phyloP scores from a whole-genome alignment of 768 basidiomycete genomes.

The Pholiota conissans region DNA sequence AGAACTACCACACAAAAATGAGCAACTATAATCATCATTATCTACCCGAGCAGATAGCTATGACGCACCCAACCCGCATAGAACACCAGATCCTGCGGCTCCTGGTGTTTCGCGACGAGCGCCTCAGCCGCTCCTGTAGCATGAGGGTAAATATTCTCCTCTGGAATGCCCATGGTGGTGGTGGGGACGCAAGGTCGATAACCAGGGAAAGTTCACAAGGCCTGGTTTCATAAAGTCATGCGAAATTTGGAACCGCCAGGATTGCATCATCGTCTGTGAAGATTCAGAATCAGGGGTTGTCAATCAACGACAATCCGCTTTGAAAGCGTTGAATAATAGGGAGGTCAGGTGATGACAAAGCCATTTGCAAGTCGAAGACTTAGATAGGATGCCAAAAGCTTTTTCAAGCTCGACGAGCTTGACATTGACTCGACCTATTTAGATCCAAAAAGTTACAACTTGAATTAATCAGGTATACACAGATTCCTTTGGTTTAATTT shows the following conservation, averaged over 20 bases:
- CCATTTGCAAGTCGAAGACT: too few relatives aligned
- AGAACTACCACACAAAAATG: slow-evolving; percentile 43
- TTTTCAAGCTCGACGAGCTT: background rate
- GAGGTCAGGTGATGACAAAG: background rate
- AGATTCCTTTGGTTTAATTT: slow-evolving; percentile 5
- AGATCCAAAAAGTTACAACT: background rate
- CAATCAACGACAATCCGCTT: too few relatives aligned
- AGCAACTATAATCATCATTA: background rate
- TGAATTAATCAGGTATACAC: background rate
- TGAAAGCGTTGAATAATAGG: background rate
- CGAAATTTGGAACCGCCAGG: background rate
- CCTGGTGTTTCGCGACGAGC: slow-evolving; percentile 52
- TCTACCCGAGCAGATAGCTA: background rate
- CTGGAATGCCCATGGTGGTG: slow-evolving; percentile 39
- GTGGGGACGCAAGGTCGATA: background rate
- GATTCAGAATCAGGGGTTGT: background rate
- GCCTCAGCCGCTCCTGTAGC: slow-evolving; percentile 57
- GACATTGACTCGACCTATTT: background rate
- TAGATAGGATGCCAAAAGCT: too few relatives aligned
- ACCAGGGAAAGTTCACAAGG: background rate
- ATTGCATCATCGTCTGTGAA: slow-evolving; percentile 1
- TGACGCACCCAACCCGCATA: slow-evolving; percentile 57
- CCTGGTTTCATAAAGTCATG: background rate
- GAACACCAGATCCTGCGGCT: slow-evolving; percentile 55
- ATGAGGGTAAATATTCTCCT: slow-evolving; percentile 53